Evolutionary conservation across 768 basidiomycete genomes (phyloP), one percentile per base, ranked within the genome.

Genomic region (Psilocybe cyanescens): DNA sequence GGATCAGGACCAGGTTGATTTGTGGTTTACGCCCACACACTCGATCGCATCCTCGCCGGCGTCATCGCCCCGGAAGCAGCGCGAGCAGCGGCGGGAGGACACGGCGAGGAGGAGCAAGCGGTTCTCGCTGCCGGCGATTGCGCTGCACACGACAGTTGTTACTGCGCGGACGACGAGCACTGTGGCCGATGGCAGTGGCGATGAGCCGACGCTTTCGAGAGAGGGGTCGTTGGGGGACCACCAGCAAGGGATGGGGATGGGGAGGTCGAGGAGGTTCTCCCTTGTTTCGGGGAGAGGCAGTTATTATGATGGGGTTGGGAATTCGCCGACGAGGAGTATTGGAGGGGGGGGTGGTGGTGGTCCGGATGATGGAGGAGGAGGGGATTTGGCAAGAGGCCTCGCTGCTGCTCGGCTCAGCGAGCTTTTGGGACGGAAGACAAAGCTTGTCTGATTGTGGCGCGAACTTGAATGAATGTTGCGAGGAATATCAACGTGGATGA

Each of bases 81-180:
- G 41, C 6, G 41, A 44, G 14, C 14, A 14, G 4, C 39, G 79
- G 60, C 79, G 71, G 66, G 90, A 90, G 69, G 83, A 90, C 62
- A 90, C 89, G 0, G 82, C 81, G 47, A 75, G 88, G 65, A 72
- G 85, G 67, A 79, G 78, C 67, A 90, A 91, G 69, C 83, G 90
- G 41, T 92, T 92, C 67, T 92, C 92, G 52, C 62, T 90, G 53
- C 90, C 91, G 49, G 89, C 89, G n/a, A 79, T 94, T 39, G 90
- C 88, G 39, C 65, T 93, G 71, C 90, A 92, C 65, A 86, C 86
- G 31, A 86, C 86, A 31, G 85, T 83, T 16, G 90, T 93, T 12
- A 89, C 86, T 30, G 84, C 88, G 19, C 81, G 85, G 17, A 83
- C 84, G 41, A 63, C 84, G 41, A 63, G 58, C n/a, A 65, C 63